Conservation (phyloP, 164 flowering plant genomes). For the Aristolochia fimbriata region DNA sequence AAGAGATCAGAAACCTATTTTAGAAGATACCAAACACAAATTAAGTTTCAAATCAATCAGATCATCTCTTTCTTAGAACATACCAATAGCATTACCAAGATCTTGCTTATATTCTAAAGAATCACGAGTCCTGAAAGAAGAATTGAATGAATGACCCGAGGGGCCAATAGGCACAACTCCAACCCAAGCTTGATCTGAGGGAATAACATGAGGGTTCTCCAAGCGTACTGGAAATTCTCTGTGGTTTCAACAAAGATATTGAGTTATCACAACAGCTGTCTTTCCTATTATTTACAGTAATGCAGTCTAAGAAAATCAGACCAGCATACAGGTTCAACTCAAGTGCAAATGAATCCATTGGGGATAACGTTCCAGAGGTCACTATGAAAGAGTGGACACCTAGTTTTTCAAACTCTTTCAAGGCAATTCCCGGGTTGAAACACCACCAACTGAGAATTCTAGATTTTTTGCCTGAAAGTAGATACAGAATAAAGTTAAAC, state of each 20-base stretch:
- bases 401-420: slow-evolving; percentile 53
- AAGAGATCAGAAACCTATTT: not conserved
- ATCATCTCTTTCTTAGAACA: slow-evolving; percentile 4
- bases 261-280: not conserved
- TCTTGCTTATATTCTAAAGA: slow-evolving; percentile 76
- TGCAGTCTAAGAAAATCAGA: too few species aligned
- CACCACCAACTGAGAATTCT: slow-evolving; percentile 99
- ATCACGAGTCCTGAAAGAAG: slow-evolving; percentile 78
- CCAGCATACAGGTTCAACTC: slow-evolving; percentile 68
- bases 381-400: slow-evolving; percentile 81
- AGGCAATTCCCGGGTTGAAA: slow-evolving; percentile 89
- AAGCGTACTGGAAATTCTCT: slow-evolving; percentile 82
- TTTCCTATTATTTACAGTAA: too few species aligned
- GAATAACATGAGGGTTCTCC: slow-evolving; percentile 98
- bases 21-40: not conserved
- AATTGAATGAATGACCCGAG: slow-evolving; percentile 75
- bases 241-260: slow-evolving; percentile 4
- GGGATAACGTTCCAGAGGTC: slow-evolving; percentile 97
- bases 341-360: slow-evolving; percentile 86
- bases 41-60: not conserved
- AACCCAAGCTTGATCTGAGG: slow-evolving; percentile 82
- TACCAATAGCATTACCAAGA: slow-evolving; percentile 97
- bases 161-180: slow-evolving; percentile 91
- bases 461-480: slow-evolving; percentile 51
- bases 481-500: not conserved